phyloP scores from a whole-genome alignment of 805 yeast genomes.

The Huiozyma naganishii region DNA sequence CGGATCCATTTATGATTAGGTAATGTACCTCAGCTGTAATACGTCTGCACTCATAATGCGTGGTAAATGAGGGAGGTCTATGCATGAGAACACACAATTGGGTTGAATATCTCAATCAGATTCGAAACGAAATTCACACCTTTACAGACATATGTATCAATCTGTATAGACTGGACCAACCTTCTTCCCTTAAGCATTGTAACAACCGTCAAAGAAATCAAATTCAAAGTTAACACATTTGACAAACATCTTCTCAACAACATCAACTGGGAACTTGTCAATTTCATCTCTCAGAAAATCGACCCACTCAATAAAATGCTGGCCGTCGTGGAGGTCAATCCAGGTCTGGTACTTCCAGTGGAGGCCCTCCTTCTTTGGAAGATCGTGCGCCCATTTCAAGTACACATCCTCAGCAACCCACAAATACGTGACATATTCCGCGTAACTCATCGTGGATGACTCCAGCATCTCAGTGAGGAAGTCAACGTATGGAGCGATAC shows the following conservation, averaged over 20 bases:
- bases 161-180: no score
- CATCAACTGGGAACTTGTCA: slow-evolving; percentile 25
- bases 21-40: no score
- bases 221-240: slow-evolving; percentile 32
- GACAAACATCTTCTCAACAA: slow-evolving; percentile 26
- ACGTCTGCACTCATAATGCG: no score
- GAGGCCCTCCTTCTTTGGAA: slow-evolving; percentile 24
- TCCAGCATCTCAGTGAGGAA: slow-evolving; percentile 26
- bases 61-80: no score
- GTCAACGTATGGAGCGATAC: slow-evolving; percentile 31
- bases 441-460: slow-evolving; percentile 25
- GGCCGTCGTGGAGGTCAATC: slow-evolving; percentile 43
- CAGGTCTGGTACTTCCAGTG: slow-evolving; percentile 41
- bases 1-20: no score
- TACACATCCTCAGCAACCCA: slow-evolving; percentile 43
- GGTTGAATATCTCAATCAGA: no score
- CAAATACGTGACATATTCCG: slow-evolving; percentile 33
- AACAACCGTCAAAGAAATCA: slow-evolving; percentile 40
- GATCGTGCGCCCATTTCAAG: slow-evolving; percentile 40
- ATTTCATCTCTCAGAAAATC: slow-evolving; percentile 35
- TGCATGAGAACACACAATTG: no score
- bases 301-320: slow-evolving; percentile 39
- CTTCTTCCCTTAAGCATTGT: slow-evolving; percentile 13
- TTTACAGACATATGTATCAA: no score
- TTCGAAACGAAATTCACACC: no score